Evolutionary conservation across 345 rosid genomes (phyloP), one percentile per base, ranked within the genome.

Genomic region (Pelargonium nanum): DNA sequence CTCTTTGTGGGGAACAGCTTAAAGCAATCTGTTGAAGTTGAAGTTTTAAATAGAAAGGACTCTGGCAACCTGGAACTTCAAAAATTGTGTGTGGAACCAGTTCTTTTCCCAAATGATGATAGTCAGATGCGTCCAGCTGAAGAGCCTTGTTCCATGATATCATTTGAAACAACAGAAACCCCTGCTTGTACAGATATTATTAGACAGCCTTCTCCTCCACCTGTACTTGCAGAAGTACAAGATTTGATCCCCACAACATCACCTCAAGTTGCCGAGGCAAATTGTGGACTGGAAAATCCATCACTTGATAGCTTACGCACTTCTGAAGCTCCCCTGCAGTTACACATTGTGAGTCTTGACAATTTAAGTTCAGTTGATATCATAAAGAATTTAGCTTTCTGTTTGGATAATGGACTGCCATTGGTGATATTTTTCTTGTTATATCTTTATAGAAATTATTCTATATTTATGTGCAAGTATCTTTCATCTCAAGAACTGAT

Each of bases 201-300:
- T 70, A 81, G 96, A 75, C 97, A 93, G 45, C 99, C 97, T 65
- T 87, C 96, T 74, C 96, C 99, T 74, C 96, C 97, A 54, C 84
- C 97, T 30, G 85, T 89, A 54, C 94, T 93, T 70, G 88, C 96
- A 24, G 94, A 87, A 83, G 94, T 93, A 61, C 94, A 84, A 65
- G 96, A 89, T 75, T 70, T 93, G 80, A 70, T 77, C 57, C 75
- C 83, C 26, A 74, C 83, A 19, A 57, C 71, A 57, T 70, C 83
- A 60, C 78, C 83, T 3, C 83, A 83, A 70, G 75, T 67, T 66
- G 55, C 69, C 19, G 88, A 77, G 69, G 56, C 70, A 19, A 82
- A 77, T 56, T 69, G 70, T 70, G 75, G 57, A 54, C 58, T 84
- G 64, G 88, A 75, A 55, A 81, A 76, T 58, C 76, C 89, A 24